Conservation (phyloP, 441 rosid species). For the Adansonia gregorii region DNA sequence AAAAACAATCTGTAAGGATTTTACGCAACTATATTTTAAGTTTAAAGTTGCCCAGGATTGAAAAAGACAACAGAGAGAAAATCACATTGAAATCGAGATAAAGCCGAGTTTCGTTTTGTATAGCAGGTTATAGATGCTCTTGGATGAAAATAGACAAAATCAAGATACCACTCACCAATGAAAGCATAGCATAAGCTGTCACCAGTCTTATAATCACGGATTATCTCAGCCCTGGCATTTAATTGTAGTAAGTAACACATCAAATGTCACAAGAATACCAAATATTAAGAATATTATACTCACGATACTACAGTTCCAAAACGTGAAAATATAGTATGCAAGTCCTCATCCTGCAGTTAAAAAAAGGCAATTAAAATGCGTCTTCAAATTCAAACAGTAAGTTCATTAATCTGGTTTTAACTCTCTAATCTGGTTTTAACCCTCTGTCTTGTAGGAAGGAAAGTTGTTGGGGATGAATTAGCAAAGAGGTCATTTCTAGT, state of each 20-base stretch:
- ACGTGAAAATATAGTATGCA: slow-evolving; percentile 96
- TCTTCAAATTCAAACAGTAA: slow-evolving; percentile 9
- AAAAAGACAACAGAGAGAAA: slow-evolving; percentile 14
- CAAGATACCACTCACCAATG: slow-evolving; percentile 61
- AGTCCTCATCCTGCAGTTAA: slow-evolving; percentile 87
- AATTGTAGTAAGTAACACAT: slow-evolving; percentile 24
- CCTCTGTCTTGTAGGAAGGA: slow-evolving; percentile 8
- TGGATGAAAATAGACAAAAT: slow-evolving; percentile 8
- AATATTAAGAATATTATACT: slow-evolving; percentile 36
- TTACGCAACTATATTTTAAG: not conserved
- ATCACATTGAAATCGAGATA: not conserved
- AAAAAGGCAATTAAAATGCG: slow-evolving; percentile 24
- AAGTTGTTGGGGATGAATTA: not conserved
- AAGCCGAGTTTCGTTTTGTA: not conserved
- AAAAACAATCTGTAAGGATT: not conserved
- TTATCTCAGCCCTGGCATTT: slow-evolving; percentile 77
- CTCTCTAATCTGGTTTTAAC: slow-evolving; percentile 12
- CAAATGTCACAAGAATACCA: not conserved
- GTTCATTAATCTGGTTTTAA: not conserved
- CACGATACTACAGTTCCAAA: slow-evolving; percentile 90
- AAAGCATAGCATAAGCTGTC: slow-evolving; percentile 97
- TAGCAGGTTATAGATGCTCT: slow-evolving; percentile 14
- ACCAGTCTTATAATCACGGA: slow-evolving; percentile 96
- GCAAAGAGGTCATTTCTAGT: not conserved
- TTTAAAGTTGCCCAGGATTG: not conserved